These are phyloP conservation scores for Fusarium transvaalense DNA, from an alignment of 2,329 filamentous ascomycete genomes.

Conservation along the genomic window DNA sequence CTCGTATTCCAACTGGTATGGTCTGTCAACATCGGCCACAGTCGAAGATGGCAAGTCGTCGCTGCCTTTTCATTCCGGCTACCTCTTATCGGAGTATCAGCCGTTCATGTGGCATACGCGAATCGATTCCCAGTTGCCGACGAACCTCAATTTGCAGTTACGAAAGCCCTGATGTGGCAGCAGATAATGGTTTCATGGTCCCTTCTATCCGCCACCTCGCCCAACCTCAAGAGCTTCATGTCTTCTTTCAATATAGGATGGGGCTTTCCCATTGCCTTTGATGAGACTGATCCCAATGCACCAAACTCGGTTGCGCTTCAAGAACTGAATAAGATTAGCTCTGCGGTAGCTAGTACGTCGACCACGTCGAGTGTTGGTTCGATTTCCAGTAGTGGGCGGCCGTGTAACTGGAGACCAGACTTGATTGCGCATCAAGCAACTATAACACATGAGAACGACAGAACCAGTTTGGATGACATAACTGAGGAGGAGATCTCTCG, in stretches of 20 bases:
- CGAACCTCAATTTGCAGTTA: constrained; percentile 39
- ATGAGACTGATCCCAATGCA: constrained; percentile 12
- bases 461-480: background rate
- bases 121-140: constrained; percentile 5
- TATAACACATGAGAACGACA: background rate
- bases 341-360: background rate
- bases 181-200: constrained; percentile 41
- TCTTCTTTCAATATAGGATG: constrained; percentile 37
- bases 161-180: constrained; percentile 29
- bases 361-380: background rate
- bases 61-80: constrained; percentile 40
- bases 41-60: constrained; percentile 33
- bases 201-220: constrained; percentile 38
- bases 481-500: background rate
- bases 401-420: background rate
- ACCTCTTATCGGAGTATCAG: constrained; percentile 37
- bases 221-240: constrained; percentile 41
- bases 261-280: constrained; percentile 37
- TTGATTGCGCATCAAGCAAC: background rate
- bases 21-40: constrained; percentile 34
- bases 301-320: constrained; percentile 32
- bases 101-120: constrained; percentile 27
- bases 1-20: constrained; percentile 32
- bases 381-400: background rate
- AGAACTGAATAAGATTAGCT: background rate